A percentile compares a stretch with the other conserved stretches of the same genome.
phyloP scores from a whole-genome alignment of 2,329 filamentous ascomycete species.

The Alternaria solani region DNA sequence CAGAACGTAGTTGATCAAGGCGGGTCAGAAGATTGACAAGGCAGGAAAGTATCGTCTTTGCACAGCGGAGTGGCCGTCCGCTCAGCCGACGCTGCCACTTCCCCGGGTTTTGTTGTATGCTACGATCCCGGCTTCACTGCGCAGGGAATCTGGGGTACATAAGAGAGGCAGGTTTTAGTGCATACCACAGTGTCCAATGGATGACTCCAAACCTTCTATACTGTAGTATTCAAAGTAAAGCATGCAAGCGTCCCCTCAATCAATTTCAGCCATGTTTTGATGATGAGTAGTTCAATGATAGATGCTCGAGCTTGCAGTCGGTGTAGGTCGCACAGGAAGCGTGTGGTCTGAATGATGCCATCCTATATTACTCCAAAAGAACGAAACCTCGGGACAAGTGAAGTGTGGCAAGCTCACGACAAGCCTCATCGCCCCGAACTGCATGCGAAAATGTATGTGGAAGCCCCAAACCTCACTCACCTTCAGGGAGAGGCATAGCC shows the following conservation, averaged over 20 bases:
- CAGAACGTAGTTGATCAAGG: slow-evolving; percentile 14
- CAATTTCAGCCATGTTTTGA: slow-evolving; percentile 9
- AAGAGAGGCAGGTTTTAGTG: slow-evolving; percentile 3
- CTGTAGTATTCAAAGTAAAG: slow-evolving; percentile 2
- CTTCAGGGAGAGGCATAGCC: slow-evolving; percentile 22
- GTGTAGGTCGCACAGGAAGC: neutral
- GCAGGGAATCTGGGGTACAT: slow-evolving; percentile 20
- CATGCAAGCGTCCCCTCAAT: slow-evolving; percentile 1
- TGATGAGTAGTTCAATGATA: slow-evolving; percentile 7
- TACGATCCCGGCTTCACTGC: slow-evolving; percentile 20
- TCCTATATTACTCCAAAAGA: neutral
- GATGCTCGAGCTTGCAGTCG: slow-evolving; percentile 18
- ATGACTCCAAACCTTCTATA: slow-evolving; percentile 8
- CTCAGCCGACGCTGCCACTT: slow-evolving; percentile 20
- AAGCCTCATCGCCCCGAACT: neutral
- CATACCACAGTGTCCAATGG: slow-evolving; percentile 9
- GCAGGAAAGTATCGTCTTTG: slow-evolving; percentile 9
- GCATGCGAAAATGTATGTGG: slow-evolving; percentile 3
- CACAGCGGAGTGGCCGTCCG: slow-evolving; percentile 16
- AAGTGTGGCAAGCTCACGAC: slow-evolving; percentile 4
- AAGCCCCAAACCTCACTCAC: neutral
- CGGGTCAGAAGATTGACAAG: slow-evolving; percentile 18
- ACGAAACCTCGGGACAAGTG: neutral
- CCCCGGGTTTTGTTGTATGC: slow-evolving; percentile 12
- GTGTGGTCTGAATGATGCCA: neutral